Conservation (phyloP, 2,329 filamentous ascomycete genomes). For the Apiospora phragmitis region DNA sequence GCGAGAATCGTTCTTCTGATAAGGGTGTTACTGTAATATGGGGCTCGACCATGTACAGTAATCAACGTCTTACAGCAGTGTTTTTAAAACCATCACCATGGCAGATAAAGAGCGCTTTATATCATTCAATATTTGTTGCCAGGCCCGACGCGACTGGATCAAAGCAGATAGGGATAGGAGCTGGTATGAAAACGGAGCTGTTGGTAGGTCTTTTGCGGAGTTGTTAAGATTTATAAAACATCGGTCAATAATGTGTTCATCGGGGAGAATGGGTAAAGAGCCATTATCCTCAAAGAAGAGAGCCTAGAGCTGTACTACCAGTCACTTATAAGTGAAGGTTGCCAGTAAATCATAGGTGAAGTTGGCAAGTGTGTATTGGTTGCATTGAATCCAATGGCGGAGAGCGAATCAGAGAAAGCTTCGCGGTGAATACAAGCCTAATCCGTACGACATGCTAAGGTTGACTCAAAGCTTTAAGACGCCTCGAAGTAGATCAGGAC, state of each 20-base stretch:
- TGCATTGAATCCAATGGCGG: neutral
- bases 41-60: neutral
- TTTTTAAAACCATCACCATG: neutral
- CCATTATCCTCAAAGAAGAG: neutral
- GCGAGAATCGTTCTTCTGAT: neutral
- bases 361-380: neutral
- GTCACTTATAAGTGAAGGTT: neutral
- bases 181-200: neutral
- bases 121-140: neutral
- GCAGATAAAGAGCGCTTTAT: neutral
- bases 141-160: too few species aligned
- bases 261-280: neutral
- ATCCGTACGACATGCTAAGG: neutral
- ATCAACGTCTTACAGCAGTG: neutral
- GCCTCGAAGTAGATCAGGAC: neutral
- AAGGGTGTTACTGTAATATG: neutral
- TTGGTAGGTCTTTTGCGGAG: neutral
- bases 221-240: neutral
- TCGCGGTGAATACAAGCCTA: neutral
- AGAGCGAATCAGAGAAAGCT: neutral
- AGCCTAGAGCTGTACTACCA: neutral
- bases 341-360: neutral
- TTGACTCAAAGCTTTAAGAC: neutral
- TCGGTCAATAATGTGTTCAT: neutral
- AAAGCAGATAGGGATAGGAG: neutral